phyloP scores from a whole-genome alignment of 768 basidiomycete species.

The Kwoniella dejecticola region DNA sequence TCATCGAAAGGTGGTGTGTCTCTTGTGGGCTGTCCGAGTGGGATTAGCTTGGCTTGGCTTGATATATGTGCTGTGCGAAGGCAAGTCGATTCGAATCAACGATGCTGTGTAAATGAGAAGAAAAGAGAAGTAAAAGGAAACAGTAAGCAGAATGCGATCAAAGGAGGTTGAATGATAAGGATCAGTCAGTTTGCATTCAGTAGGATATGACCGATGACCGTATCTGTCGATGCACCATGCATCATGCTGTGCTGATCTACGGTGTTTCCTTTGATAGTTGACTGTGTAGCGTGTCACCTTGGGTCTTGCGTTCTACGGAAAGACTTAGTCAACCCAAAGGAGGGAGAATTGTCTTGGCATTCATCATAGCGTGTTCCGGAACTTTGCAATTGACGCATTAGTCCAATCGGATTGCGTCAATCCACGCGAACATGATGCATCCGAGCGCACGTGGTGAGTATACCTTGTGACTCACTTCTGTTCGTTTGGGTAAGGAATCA shows the following conservation, averaged over 20 bases:
- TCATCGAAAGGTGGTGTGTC: slow-evolving; percentile 26
- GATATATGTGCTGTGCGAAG: neutral
- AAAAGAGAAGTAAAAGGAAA: slow-evolving; percentile 14
- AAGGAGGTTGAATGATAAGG: slow-evolving; percentile 26
- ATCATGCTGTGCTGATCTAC: slow-evolving; percentile 13
- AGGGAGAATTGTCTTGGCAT: slow-evolving; percentile 14
- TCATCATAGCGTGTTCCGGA: slow-evolving; percentile 8
- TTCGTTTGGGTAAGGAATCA: no score
- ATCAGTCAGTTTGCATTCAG: slow-evolving; percentile 26
- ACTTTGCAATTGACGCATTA: neutral
- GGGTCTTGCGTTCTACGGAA: neutral
- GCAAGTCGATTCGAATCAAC: neutral
- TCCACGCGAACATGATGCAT: no score
- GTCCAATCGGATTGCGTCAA: neutral
- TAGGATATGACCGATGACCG: slow-evolving; percentile 25
- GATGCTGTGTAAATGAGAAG: neutral
- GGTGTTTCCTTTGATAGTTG: neutral
- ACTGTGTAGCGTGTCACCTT: neutral
- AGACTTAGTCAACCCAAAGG: neutral
- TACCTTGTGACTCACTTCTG: no score
- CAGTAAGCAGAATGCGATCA: slow-evolving; percentile 28
- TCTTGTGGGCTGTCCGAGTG: neutral
- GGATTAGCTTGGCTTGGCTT: neutral
- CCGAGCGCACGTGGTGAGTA: no score
- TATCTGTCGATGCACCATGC: no score